Conservation (phyloP, 805 yeast species). For the Saturnispora diversa region DNA sequence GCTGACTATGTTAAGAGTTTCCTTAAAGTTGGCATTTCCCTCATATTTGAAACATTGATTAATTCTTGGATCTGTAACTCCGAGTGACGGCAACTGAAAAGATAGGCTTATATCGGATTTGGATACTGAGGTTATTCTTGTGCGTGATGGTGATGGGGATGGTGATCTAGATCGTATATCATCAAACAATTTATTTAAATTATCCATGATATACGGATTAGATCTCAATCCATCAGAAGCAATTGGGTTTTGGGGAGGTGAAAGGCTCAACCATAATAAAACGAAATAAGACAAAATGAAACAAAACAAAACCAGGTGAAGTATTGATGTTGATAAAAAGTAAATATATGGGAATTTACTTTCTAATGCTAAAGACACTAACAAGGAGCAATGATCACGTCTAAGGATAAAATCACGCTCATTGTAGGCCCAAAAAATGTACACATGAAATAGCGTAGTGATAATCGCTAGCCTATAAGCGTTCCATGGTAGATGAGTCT, state of each 20-base stretch:
- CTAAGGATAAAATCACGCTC: constrained; percentile 44
- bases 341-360: constrained; percentile 45
- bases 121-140: constrained; percentile 1
- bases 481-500: constrained; percentile 8
- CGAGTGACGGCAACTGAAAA: constrained; percentile 6
- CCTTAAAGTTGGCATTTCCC: constrained; percentile 5
- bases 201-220: constrained; percentile 9
- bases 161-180: constrained; percentile 3
- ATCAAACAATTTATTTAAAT: neutral
- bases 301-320: constrained; percentile 23
- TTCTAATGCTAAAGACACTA: constrained; percentile 25
- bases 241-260: constrained; percentile 6
- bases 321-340: constrained; percentile 45
- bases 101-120: neutral
- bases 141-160: constrained; percentile 6
- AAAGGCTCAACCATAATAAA: constrained; percentile 20
- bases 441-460: constrained; percentile 75
- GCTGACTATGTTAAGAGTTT: constrained; percentile 31
- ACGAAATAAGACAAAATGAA: constrained; percentile 12
- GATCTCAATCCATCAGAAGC: constrained; percentile 1
- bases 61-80: neutral
- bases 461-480: constrained; percentile 47
- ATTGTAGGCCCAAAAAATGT: constrained; percentile 84
- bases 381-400: constrained; percentile 20
- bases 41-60: neutral